These are phyloP conservation scores for Ceriops zippeliana DNA, from an alignment of 345 rosid genomes.

Conservation along the genomic window DNA sequence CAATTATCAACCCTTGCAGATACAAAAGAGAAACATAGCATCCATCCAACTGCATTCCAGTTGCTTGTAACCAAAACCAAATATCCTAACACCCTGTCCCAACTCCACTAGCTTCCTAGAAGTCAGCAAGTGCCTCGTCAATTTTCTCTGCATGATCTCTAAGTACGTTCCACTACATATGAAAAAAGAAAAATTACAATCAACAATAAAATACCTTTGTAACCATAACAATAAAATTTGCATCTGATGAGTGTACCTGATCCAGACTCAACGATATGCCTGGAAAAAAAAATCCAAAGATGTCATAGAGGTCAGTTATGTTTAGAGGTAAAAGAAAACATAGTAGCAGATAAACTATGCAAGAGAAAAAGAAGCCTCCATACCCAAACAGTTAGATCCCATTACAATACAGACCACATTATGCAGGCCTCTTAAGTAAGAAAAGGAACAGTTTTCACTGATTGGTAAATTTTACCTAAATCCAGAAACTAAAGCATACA, in stretches of 20 bases:
- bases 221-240: neutral
- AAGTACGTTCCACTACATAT: conserved; percentile 63
- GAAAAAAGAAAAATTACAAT: neutral
- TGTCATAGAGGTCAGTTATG: neutral
- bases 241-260: conserved; percentile 47
- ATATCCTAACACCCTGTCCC: neutral
- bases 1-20: neutral
- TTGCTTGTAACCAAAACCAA: neutral
- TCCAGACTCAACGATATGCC: conserved; percentile 80
- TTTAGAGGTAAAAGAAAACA: neutral
- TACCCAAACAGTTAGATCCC: too few species aligned
- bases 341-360: neutral
- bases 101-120: conserved; percentile 15
- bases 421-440: too few species aligned
- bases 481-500: too few species aligned
- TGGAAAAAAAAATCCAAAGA: conserved; percentile 24
- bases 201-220: neutral
- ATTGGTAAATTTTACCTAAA: too few species aligned
- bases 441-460: too few species aligned
- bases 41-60: neutral
- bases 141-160: conserved; percentile 54
- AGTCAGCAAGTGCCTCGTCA: conserved; percentile 55
- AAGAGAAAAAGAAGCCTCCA: neutral
- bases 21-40: neutral
- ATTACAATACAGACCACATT: too few species aligned